A percentile compares a stretch with the other conserved stretches of the same genome.
Conservation (phyloP, 2,329 filamentous ascomycete species). For the Didymella glomerata region DNA sequence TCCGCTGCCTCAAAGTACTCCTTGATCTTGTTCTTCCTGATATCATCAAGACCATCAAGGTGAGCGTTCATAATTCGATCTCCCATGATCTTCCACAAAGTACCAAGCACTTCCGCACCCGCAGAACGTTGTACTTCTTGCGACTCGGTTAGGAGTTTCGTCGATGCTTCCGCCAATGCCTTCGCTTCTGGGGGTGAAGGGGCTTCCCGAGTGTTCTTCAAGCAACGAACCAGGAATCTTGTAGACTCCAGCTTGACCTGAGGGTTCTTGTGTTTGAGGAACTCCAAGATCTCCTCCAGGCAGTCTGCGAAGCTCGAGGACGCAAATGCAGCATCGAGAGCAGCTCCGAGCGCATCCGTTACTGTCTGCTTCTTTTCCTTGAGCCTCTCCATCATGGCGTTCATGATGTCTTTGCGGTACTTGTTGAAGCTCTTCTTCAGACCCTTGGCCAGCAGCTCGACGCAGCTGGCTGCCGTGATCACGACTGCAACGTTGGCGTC, state of each 20-base stretch:
- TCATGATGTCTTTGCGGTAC: constrained; percentile 81
- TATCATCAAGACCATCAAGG: constrained; percentile 91
- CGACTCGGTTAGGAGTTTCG: constrained; percentile 89
- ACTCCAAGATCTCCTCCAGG: constrained; percentile 88
- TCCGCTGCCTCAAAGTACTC: constrained; percentile 85
- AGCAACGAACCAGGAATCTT: constrained; percentile 88
- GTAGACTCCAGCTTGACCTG: constrained; percentile 96
- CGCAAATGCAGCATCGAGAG: constrained; percentile 75
- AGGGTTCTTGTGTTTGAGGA: constrained; percentile 91
- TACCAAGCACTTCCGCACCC: constrained; percentile 90
- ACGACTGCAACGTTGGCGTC: constrained; percentile 97
- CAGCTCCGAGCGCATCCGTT: constrained; percentile 84
- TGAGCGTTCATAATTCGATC: constrained; percentile 95
- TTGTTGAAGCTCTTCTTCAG: constrained; percentile 79
- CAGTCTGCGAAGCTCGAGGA: constrained; percentile 81
- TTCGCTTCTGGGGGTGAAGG: constrained; percentile 85
- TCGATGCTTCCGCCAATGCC: constrained; percentile 84
- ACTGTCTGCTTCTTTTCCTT: constrained; percentile 97
- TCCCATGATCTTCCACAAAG: constrained; percentile 97
- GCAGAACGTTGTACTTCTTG: constrained; percentile 85
- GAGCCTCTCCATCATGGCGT: constrained; percentile 90
- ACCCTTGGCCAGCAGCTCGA: constrained; percentile 87
- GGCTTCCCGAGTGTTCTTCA: constrained; percentile 82
- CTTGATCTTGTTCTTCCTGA: constrained; percentile 93
- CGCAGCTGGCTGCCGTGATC: constrained; percentile 89